phyloP scores from a whole-genome alignment of 768 basidiomycete genomes.

The Infundibulicybe gibba region DNA sequence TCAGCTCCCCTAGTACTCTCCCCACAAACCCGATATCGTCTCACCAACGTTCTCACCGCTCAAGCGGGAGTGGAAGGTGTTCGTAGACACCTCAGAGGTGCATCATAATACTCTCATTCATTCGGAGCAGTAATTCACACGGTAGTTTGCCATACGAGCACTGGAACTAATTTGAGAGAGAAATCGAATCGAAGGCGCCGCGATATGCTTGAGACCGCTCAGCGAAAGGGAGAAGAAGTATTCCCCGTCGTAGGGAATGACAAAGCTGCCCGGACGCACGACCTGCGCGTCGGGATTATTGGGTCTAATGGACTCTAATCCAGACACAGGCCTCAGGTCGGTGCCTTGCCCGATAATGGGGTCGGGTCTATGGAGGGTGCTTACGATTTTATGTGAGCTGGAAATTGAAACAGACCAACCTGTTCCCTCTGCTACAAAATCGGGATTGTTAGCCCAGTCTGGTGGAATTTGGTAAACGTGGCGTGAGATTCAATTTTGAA shows the following conservation, averaged over 20 bases:
- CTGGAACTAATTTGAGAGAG: too few relatives aligned
- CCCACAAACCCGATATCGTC: too few relatives aligned
- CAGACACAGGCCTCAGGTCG: conserved; percentile 16
- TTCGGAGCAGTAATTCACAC: too few relatives aligned
- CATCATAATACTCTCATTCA: too few relatives aligned
- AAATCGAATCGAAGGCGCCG: too few relatives aligned
- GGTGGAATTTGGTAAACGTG: neutral
- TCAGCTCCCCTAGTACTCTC: too few relatives aligned
- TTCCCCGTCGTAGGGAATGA: conserved; percentile 46
- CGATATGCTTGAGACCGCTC: conserved; percentile 35
- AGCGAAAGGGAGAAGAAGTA: conserved; percentile 52
- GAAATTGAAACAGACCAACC: conserved; percentile 15
- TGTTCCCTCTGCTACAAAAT: conserved; percentile 25
- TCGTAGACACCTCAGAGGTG: too few relatives aligned
- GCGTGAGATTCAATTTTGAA: too few relatives aligned
- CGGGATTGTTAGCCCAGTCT: conserved; percentile 36
- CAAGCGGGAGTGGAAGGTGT: too few relatives aligned
- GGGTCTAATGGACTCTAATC: conserved; percentile 32
- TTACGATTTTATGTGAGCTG: neutral
- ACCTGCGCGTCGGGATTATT: conserved; percentile 22
- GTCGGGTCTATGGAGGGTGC: conserved; percentile 33
- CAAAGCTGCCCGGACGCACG: conserved; percentile 28
- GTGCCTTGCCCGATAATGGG: conserved; percentile 40
- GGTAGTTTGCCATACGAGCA: too few relatives aligned
- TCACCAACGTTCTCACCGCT: too few relatives aligned